phyloP scores from a whole-genome alignment of 2,329 filamentous ascomycete genomes.

The Lachnellula suecica region DNA sequence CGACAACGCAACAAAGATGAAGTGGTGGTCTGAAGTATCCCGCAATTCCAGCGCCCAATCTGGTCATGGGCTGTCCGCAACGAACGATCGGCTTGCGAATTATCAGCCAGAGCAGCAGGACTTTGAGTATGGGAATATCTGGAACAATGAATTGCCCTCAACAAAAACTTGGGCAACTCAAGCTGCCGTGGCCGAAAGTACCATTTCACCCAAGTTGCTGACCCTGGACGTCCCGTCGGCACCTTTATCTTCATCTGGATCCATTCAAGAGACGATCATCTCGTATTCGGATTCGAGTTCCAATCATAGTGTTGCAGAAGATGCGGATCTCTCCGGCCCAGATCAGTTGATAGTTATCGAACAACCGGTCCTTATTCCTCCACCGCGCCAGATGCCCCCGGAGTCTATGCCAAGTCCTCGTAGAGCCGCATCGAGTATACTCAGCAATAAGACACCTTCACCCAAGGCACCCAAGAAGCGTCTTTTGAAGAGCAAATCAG shows the following conservation, averaged over 20 bases:
- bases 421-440: constrained; percentile 7
- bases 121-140: constrained; percentile 9
- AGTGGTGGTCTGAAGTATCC: constrained; percentile 15
- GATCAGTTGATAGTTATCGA: constrained; percentile 10
- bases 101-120: constrained; percentile 1
- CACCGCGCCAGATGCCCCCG: constrained; percentile 22
- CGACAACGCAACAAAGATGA: background rate
- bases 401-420: constrained; percentile 7
- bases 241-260: constrained; percentile 17
- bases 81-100: constrained; percentile 15
- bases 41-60: constrained; percentile 3
- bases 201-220: constrained; percentile 27
- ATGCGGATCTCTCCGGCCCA: constrained; percentile 8
- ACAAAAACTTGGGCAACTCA: constrained; percentile 14
- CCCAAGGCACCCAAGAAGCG: constrained; percentile 10
- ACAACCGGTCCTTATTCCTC: constrained; percentile 3
- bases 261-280: constrained; percentile 16
- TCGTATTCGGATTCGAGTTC: constrained; percentile 15
- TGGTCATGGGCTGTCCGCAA: constrained; percentile 5
- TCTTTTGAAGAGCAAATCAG: constrained; percentile 5
- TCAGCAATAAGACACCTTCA: constrained; percentile 6
- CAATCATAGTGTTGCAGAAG: constrained; percentile 10
- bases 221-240: constrained; percentile 16
- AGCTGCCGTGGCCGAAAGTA: constrained; percentile 11
- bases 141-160: constrained; percentile 4